phyloP scores from a whole-genome alignment of 495 filamentous ascomycete species.

The Hypoxylon lenormandii region DNA sequence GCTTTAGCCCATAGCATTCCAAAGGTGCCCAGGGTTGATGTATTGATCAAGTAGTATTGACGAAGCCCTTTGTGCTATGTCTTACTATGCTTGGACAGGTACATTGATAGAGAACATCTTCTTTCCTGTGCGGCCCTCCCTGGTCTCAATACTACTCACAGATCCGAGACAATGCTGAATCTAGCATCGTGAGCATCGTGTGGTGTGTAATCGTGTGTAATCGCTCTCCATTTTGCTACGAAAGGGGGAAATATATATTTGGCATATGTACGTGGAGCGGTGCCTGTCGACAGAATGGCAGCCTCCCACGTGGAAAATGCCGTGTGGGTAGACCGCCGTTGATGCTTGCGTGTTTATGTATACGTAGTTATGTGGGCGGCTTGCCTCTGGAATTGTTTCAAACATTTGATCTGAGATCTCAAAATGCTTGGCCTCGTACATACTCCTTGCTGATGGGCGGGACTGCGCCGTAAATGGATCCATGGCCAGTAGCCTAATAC shows the following conservation, averaged over 20 bases:
- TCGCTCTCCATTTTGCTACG: conserved; percentile 6
- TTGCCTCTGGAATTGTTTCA: conserved; percentile 3
- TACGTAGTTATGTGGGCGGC: conserved; percentile 2
- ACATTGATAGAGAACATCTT: no score
- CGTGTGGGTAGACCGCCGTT: background rate
- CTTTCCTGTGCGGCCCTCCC: no score
- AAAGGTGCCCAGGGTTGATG: no score
- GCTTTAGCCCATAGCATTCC: no score
- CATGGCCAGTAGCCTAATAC: conserved; percentile 7
- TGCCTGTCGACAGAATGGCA: background rate
- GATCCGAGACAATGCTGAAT: no score
- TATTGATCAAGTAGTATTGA: no score
- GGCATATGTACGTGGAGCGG: background rate
- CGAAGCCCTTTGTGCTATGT: no score
- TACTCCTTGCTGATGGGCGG: conserved; percentile 17
- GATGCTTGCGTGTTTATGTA: conserved; percentile 1
- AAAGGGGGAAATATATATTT: background rate
- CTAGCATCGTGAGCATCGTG: background rate
- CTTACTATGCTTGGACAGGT: no score
- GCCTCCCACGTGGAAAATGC: conserved; percentile 15
- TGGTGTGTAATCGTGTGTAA: background rate
- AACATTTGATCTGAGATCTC: conserved; percentile 18
- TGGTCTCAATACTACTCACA: no score
- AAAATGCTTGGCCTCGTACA: conserved; percentile 7
- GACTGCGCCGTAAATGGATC: conserved; percentile 5